Evolutionary conservation across 148 eudicot species (phyloP).

Genomic region (Vaccinium vitisidaea): DNA sequence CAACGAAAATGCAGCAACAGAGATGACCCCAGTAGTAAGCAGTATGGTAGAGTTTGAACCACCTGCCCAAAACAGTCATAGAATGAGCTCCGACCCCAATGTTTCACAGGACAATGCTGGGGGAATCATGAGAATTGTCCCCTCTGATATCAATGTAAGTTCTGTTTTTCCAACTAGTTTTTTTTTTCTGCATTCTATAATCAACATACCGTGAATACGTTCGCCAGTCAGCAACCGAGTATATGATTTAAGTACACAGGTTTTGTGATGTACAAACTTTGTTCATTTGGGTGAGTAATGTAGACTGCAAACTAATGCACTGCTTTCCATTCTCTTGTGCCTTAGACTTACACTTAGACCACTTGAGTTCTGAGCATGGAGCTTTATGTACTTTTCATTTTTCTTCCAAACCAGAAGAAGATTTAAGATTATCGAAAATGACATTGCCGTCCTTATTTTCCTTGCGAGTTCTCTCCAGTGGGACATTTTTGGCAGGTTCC

Average conservation of each 20-base stretch:
- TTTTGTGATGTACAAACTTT: not conserved
- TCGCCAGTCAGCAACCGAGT: not conserved
- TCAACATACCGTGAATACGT: not conserved
- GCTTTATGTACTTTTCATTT: not conserved
- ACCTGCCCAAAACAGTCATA: conserved; percentile 39
- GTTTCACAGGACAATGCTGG: conserved; percentile 58
- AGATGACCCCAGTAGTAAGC: conserved; percentile 30
- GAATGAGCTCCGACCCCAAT: conserved; percentile 47
- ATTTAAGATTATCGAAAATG: not conserved
- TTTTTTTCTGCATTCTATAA: too few species aligned
- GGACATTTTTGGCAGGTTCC: not conserved
- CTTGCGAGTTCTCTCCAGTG: not conserved
- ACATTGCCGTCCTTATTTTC: not conserved
- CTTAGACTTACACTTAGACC: not conserved
- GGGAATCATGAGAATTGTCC: conserved; percentile 85
- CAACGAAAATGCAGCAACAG: conserved; percentile 35
- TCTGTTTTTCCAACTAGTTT: not conserved
- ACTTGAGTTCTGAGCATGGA: not conserved
- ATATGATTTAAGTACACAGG: not conserved
- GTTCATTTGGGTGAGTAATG: not conserved
- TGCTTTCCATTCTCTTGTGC: not conserved
- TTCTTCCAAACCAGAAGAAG: not conserved
- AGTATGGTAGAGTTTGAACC: conserved; percentile 38
- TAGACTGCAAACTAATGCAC: not conserved
- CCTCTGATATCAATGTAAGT: conserved; percentile 69